phyloP scores from a whole-genome alignment of 2,329 filamentous ascomycete genomes.

The Paraphoma chrysanthemicola region DNA sequence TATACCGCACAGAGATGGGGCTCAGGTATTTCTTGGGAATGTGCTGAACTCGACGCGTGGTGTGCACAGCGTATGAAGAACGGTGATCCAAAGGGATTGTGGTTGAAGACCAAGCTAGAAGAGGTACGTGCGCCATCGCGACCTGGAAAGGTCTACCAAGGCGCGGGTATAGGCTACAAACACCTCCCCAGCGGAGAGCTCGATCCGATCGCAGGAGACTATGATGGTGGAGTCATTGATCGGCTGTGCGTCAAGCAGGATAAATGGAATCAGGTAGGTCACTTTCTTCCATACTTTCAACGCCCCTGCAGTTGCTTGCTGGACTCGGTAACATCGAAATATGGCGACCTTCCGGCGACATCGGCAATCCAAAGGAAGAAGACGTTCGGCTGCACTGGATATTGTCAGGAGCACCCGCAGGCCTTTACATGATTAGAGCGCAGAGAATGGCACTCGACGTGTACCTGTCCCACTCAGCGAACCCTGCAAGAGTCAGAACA shows the following conservation, averaged over 20 bases:
- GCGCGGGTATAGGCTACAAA: background rate
- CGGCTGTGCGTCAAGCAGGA: slow-evolving; percentile 21
- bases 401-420: too few relatives aligned
- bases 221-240: slow-evolving; percentile 26
- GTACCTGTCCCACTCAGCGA: too few relatives aligned
- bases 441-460: too few relatives aligned
- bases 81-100: slow-evolving; percentile 32
- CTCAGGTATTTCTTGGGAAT: slow-evolving; percentile 16
- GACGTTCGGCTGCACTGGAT: too few relatives aligned
- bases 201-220: slow-evolving; percentile 19
- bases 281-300: background rate
- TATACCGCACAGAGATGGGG: slow-evolving; percentile 25
- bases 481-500: too few relatives aligned
- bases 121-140: slow-evolving; percentile 14
- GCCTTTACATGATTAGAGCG: too few relatives aligned
- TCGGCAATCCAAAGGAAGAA: too few relatives aligned
- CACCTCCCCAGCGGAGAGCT: slow-evolving; percentile 10
- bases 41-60: slow-evolving; percentile 32
- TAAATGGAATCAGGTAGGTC: slow-evolving; percentile 40
- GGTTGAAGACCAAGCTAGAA: slow-evolving; percentile 34
- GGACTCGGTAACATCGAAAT: too few relatives aligned
- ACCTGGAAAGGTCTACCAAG: background rate
- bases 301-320: background rate
- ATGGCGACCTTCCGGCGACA: too few relatives aligned
- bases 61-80: slow-evolving; percentile 24